phyloP scores from a whole-genome alignment of 345 rosid genomes.

The Gossypioides kirkii region DNA sequence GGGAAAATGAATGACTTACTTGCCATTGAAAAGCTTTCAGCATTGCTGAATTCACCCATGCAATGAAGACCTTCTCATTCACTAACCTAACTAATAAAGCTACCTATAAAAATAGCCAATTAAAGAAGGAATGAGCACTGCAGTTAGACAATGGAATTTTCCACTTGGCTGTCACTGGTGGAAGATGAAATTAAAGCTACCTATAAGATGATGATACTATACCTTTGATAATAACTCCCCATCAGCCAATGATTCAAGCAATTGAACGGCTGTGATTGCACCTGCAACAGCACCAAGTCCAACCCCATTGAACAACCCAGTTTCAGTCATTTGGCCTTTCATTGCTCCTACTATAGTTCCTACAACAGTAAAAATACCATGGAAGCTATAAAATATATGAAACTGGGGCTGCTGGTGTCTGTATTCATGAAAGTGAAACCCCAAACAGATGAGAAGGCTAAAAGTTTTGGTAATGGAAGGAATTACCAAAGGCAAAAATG shows the following conservation, averaged over 20 bases:
- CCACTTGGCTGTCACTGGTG: too few species aligned
- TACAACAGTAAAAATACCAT: slow-evolving; percentile 25
- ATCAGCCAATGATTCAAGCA: slow-evolving; percentile 41
- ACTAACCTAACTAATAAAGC: slow-evolving; percentile 52
- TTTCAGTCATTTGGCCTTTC: slow-evolving; percentile 83
- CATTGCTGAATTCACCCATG: slow-evolving; percentile 68
- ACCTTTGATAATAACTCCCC: slow-evolving; percentile 73
- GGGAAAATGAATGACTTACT: slow-evolving; percentile 38
- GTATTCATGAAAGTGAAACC: too few species aligned
- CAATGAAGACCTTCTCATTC: slow-evolving; percentile 66
- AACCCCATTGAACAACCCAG: slow-evolving; percentile 57
- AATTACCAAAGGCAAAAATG: slow-evolving; percentile 48
- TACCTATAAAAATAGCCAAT: slow-evolving; percentile 31
- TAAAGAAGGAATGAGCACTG: neutral
- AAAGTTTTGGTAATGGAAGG: too few species aligned
- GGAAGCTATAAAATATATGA: too few species aligned
- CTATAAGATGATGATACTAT: neutral
- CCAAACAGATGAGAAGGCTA: too few species aligned
- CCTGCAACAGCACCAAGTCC: slow-evolving; percentile 73
- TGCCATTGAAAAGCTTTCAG: slow-evolving; percentile 90
- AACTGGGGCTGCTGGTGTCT: too few species aligned
- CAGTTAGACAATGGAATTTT: too few species aligned
- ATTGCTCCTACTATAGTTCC: slow-evolving; percentile 63
- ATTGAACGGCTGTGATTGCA: slow-evolving; percentile 55
- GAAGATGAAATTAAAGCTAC: neutral